Conservation (phyloP, 768 basidiomycete species). For the Xerocomus spinulosus region DNA sequence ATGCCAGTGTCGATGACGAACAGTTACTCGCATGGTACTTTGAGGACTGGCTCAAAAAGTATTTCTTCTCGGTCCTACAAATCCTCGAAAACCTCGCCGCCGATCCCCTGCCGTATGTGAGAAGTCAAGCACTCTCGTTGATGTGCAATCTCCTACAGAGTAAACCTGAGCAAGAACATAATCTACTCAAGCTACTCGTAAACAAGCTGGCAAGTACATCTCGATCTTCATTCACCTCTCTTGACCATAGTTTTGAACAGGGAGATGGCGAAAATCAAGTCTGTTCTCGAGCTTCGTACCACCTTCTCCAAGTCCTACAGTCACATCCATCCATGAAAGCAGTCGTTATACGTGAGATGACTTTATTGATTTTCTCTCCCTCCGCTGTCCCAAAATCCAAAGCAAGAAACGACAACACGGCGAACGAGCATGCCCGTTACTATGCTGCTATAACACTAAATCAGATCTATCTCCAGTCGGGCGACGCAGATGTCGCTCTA, state of each 20-base stretch:
- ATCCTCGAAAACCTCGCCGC: constrained; percentile 82
- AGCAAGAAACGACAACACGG: constrained; percentile 28
- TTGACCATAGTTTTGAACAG: constrained; percentile 33
- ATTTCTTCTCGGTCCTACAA: constrained; percentile 88
- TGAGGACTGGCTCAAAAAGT: constrained; percentile 98
- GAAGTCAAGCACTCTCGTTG: constrained; percentile 76
- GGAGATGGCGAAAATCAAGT: constrained; percentile 87
- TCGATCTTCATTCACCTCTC: not conserved
- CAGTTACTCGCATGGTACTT: constrained; percentile 84
- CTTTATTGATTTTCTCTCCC: constrained; percentile 55
- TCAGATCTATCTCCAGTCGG: constrained; percentile 70
- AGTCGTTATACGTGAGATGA: constrained; percentile 84
- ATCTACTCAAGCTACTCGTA: constrained; percentile 83
- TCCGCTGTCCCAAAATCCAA: constrained; percentile 13
- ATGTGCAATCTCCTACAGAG: constrained; percentile 77
- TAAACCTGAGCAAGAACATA: constrained; percentile 97
- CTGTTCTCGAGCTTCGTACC: constrained; percentile 85
- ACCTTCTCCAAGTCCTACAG: constrained; percentile 86
- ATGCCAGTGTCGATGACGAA: constrained; percentile 60
- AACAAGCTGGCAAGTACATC: constrained; percentile 76
- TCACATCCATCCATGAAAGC: constrained; percentile 89
- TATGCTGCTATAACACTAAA: constrained; percentile 94
- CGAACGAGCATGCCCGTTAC: constrained; percentile 76
- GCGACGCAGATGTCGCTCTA: constrained; percentile 70
- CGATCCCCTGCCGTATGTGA: constrained; percentile 84